These are phyloP conservation scores for Saccharomyces kudriavzevii DNA, from an alignment of 805 yeast species.

Conservation along the genomic window DNA sequence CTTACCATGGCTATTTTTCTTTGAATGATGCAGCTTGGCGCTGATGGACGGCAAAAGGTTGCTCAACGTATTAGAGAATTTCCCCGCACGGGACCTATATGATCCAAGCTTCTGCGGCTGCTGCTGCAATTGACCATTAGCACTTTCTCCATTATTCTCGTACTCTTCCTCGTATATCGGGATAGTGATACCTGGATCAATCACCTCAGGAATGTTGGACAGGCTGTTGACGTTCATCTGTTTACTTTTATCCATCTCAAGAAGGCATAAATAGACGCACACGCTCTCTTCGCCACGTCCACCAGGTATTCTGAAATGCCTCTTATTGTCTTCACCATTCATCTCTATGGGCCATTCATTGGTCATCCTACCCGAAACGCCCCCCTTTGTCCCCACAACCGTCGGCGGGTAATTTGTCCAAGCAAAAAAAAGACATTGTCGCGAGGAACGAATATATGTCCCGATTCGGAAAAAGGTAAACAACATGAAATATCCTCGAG, in stretches of 20 bases:
- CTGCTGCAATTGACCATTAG: conserved; percentile 8
- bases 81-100: conserved; percentile 29
- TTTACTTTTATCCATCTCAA: conserved; percentile 8
- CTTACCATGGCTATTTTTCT: conserved; percentile 10
- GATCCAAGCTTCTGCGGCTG: conserved; percentile 28
- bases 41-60: conserved; percentile 30
- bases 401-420: not conserved
- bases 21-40: conserved; percentile 28
- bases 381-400: not conserved
- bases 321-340: not conserved
- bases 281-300: not conserved
- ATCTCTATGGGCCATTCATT: not conserved
- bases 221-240: conserved; percentile 4
- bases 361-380: not conserved
- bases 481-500: not conserved
- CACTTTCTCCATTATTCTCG: conserved; percentile 2
- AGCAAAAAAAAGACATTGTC: not conserved
- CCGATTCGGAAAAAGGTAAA: conserved; percentile 4
- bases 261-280: not conserved
- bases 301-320: not conserved
- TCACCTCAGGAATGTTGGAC: conserved; percentile 24
- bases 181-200: conserved; percentile 29
- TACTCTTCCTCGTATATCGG: conserved; percentile 29
- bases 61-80: conserved; percentile 29
- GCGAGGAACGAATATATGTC: not conserved